These are phyloP conservation scores for Sporothrix brunneoviolacea DNA, from an alignment of 2,329 filamentous ascomycete species.

Conservation along the genomic window DNA sequence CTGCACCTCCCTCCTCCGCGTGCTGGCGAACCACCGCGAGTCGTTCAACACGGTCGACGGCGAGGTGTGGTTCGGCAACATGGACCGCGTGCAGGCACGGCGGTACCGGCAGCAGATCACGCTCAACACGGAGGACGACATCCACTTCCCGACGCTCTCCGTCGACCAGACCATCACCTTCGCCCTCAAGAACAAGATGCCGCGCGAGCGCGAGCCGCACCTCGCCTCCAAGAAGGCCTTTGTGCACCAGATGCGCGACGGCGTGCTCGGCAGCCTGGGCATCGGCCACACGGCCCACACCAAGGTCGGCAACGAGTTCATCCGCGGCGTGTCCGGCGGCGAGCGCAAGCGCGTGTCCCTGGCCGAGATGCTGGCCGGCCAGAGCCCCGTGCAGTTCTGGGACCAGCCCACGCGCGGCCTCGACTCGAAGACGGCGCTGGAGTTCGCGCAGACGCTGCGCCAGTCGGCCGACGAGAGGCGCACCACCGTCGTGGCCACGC, in stretches of 20 bases:
- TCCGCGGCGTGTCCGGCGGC: conserved; percentile 56
- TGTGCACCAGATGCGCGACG: conserved; percentile 50
- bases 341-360: conserved; percentile 70
- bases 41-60: conserved; percentile 59
- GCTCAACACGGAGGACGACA: conserved; percentile 62
- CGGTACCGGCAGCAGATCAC: conserved; percentile 29
- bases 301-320: conserved; percentile 60
- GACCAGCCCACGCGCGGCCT: conserved; percentile 62
- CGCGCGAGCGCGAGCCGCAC: background rate
- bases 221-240: conserved; percentile 44
- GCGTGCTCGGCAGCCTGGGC: conserved; percentile 59
- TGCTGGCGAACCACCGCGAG: conserved; percentile 62
- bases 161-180: conserved; percentile 63
- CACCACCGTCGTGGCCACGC: conserved; percentile 52
- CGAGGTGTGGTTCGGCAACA: conserved; percentile 55
- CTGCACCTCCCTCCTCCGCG: conserved; percentile 51
- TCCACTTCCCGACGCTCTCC: conserved; percentile 62
- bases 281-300: conserved; percentile 62
- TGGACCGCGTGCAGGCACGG: conserved; percentile 36
- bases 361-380: conserved; percentile 57
- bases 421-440: conserved; percentile 58
- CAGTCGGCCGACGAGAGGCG: conserved; percentile 60
- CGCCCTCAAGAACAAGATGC: conserved; percentile 56
- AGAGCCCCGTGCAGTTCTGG: conserved; percentile 61
- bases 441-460: conserved; percentile 57